These are phyloP conservation scores for Mediolabrus comicus DNA, from an alignment of 108 stramenopile species.

Conservation along the genomic window DNA sequence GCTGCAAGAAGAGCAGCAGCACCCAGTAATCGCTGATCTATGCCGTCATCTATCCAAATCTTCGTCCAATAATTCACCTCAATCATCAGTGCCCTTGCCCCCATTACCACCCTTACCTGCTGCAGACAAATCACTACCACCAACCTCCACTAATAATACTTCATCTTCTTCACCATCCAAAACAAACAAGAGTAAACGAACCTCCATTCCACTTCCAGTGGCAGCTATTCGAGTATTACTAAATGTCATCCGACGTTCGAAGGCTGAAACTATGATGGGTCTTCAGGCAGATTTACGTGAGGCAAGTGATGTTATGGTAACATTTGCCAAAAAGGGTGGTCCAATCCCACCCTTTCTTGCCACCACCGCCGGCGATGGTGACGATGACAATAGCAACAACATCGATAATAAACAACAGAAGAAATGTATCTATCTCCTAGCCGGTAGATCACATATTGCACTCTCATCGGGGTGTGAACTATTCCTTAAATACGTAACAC, in stretches of 20 bases:
- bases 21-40: slow-evolving; percentile 41
- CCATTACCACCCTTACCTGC: neutral
- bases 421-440: slow-evolving; percentile 33
- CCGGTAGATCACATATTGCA: slow-evolving; percentile 65
- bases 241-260: slow-evolving; percentile 77
- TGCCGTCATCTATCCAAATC: slow-evolving; percentile 19
- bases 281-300: slow-evolving; percentile 79
- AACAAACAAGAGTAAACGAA: slow-evolving; percentile 4
- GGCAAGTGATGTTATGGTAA: slow-evolving; percentile 63
- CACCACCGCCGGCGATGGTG: neutral
- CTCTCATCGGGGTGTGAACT: slow-evolving; percentile 75
- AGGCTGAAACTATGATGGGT: slow-evolving; percentile 87
- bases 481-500: slow-evolving; percentile 88
- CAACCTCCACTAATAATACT: slow-evolving; percentile 5
- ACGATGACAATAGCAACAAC: neutral
- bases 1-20: neutral
- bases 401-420: no score
- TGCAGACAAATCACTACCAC: neutral
- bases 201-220: slow-evolving; percentile 76
- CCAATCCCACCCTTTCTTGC: slow-evolving; percentile 13
- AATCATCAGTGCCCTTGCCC: neutral
- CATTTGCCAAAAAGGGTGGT: slow-evolving; percentile 43
- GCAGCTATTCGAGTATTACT: slow-evolving; percentile 86
- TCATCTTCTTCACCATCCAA: no score
- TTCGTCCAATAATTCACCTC: neutral